Evolutionary conservation across 1,139 yeast species (phyloP), one percentile per base, ranked within the genome.

Genomic region (Scheffersomyces cryptocercus): DNA sequence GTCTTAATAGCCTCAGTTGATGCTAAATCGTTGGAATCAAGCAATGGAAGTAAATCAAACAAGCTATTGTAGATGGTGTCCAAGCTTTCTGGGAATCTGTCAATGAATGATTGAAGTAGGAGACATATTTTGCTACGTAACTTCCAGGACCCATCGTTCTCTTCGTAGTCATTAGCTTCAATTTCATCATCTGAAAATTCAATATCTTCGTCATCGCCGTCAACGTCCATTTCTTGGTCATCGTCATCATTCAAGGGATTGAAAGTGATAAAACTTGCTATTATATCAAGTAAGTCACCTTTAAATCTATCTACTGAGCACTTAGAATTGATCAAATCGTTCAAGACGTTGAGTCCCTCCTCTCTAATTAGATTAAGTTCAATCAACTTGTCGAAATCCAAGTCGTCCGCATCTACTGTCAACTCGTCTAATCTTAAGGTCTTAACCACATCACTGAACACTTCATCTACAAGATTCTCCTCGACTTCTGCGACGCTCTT

Each of bases 111-210:
- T 9, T 71, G 61, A 3, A 77, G 58, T 29, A 84, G 59, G 24
- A 68, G 65, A 2, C 81, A 75, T 0, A 89, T 68, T 44, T 75
- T 77, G 35, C 80, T 70, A 46, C 96, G 71, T 30, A 88, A 61
- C 52, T 82, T 84, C 88, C 95, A 85, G 1, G 88, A 79, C 28
- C 82, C 80, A 52, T 85, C 90, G 41, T 81, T 82, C 35, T 63
- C 67, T 24, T 55, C 65, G 12, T 54, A 55, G 36, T 53, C 59
- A 15, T 67, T 69, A 15, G 66, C 75, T 29, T 66, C 68, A 24
- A 68, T 76, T n/a, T 73, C 81, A 11, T 67, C 73, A 16, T 74
- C 80, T 38, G 58, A 53, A 29, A 56, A 70, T 57, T 66, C 74
- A 12, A 65, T 60, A 11, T 66, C 75, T 26, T 62, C 66, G 7